Evolutionary conservation across 495 filamentous ascomycete species (phyloP), one percentile per base, ranked within the genome.

Genomic region (Hypoxylon crocopeplum): DNA sequence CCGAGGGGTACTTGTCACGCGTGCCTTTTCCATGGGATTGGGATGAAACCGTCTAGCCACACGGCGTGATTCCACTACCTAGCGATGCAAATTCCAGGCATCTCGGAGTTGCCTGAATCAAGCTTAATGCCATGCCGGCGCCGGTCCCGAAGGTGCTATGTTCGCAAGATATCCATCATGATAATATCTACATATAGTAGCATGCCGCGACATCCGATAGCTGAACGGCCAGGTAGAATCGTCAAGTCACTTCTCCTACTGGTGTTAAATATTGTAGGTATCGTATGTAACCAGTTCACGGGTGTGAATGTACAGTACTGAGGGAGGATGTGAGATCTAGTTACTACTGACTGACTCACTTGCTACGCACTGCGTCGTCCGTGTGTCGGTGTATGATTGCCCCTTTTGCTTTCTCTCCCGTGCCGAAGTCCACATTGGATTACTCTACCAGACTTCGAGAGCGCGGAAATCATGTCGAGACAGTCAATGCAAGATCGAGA

Each of bases 1-100:
- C n/a, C n/a, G n/a, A n/a, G n/a, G n/a, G n/a, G n/a, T n/a, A n/a
- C n/a, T n/a, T n/a, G 24, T 58, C 55, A 58, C 55, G 55, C 55
- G 21, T 50, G 38, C 46, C 11, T 58, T 13, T 34, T 44, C 55
- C 21, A 13, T 22, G 39, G 37, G 55, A 49, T 46, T 25, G n/a
- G n/a, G n/a, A n/a, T n/a, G 39, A 58, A 50, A 44, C 33, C 38
- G n/a, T 44, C 38, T 38, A 41, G 46, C 20, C 30, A 49, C 33
- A 25, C 20, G 33, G 32, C 32, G 16, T 20, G 20, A 36, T 38
- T 36, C 20, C 13, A 25, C 33, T 15, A 15, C 15, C 34, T 19
- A 16, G 17, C 34, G 20, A 37, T 37, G 17, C 7, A 16, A 34
- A 48, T 48, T 36, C 53, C 25, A 40, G 36, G 27, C 24, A 13